A percentile compares a stretch with the other conserved stretches of the same genome.
These are phyloP conservation scores for Tulasnella sp. DNA, from an alignment of 768 basidiomycete genomes.

Conservation along the genomic window DNA sequence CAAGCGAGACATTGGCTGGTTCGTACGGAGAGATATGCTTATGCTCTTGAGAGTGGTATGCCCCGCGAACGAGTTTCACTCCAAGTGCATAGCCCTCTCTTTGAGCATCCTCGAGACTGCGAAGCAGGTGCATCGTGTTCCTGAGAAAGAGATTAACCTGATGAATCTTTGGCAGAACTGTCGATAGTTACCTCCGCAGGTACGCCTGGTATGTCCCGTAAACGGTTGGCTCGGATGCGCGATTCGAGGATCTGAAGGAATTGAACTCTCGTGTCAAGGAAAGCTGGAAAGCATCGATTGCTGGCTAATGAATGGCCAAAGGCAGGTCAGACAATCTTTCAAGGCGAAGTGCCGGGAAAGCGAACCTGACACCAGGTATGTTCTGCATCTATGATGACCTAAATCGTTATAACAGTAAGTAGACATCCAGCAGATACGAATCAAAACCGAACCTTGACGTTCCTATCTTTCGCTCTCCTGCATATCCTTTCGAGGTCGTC, in stretches of 20 bases:
- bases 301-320: conserved; percentile 38
- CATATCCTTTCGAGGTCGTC: conserved; percentile 54
- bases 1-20: background rate
- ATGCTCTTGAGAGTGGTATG: conserved; percentile 73
- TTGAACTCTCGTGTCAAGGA: conserved; percentile 72
- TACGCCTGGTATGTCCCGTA: conserved; percentile 89
- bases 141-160: conserved; percentile 27
- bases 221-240: conserved; percentile 44
- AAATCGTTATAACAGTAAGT: background rate
- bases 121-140: conserved; percentile 53
- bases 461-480: conserved; percentile 37
- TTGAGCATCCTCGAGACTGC: conserved; percentile 53
- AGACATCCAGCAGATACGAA: background rate
- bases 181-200: conserved; percentile 44
- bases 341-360: background rate
- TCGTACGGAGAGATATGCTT: conserved; percentile 32
- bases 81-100: conserved; percentile 61
- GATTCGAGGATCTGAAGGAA: background rate
- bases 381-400: conserved; percentile 73
- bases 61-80: conserved; percentile 86
- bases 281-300: conserved; percentile 67
- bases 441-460: background rate
- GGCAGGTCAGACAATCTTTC: background rate
- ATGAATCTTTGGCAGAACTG: background rate
- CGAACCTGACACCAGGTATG: conserved; percentile 40